Conservation (phyloP, 805 yeast genomes). For the Sugiyamaella marilandica region DNA sequence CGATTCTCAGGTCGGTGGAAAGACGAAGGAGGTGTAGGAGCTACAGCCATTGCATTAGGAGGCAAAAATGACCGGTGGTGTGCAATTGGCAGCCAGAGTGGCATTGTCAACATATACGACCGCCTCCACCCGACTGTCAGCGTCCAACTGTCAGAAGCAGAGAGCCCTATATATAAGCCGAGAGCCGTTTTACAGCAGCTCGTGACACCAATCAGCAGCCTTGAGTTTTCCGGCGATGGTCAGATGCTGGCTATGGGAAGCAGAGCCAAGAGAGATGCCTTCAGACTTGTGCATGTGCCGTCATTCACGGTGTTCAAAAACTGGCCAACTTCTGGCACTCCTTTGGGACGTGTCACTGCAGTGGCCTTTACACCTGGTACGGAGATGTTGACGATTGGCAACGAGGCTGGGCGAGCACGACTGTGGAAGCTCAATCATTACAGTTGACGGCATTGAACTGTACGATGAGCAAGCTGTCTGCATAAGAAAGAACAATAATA, state of each 20-base stretch:
- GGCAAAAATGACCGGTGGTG: constrained; percentile 70
- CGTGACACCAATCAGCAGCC: constrained; percentile 69
- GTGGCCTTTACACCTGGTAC: constrained; percentile 74
- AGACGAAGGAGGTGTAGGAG: constrained; percentile 81
- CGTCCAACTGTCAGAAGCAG: constrained; percentile 23
- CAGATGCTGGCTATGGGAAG: constrained; percentile 84
- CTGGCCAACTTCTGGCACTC: constrained; percentile 98
- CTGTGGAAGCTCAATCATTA: constrained; percentile 87
- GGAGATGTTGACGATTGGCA: constrained; percentile 84
- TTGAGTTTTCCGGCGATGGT: constrained; percentile 80
- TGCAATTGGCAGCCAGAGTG: constrained; percentile 85
- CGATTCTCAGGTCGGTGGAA: constrained; percentile 65
- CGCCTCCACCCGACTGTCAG: constrained; percentile 32
- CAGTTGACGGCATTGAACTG: neutral
- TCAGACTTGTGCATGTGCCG: constrained; percentile 83
- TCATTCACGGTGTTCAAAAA: constrained; percentile 79
- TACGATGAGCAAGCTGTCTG: too few relatives aligned
- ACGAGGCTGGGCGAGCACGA: constrained; percentile 84
- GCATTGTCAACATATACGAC: constrained; percentile 86
- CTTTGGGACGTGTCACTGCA: constrained; percentile 87
- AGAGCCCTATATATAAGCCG: constrained; percentile 44
- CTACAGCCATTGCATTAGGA: constrained; percentile 71
- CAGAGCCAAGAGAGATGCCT: constrained; percentile 77
- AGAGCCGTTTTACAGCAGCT: constrained; percentile 67
- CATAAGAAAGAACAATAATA: too few relatives aligned